Conservation (phyloP, 2,329 filamentous ascomycete genomes). For the Lachnum nothofagi region DNA sequence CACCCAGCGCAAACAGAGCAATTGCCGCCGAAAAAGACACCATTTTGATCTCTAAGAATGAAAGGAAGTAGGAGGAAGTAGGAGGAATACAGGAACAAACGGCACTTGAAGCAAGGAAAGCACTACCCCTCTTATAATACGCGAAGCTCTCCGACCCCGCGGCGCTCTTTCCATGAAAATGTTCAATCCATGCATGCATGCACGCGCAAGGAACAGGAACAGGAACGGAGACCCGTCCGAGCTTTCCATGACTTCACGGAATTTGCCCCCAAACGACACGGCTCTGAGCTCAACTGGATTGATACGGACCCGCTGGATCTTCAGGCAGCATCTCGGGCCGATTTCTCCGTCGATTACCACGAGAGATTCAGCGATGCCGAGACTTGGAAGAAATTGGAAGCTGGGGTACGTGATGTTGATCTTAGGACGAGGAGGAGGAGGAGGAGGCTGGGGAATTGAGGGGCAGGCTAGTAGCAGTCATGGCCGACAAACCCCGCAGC, state of each 20-base stretch:
- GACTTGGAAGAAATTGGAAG: too few species aligned
- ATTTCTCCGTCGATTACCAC: neutral
- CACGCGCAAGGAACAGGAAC: neutral
- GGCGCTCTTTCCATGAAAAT: too few species aligned
- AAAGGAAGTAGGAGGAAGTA: too few species aligned
- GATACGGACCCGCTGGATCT: too few species aligned
- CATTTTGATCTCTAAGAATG: neutral
- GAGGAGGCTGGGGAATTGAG: neutral
- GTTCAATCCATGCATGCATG: too few species aligned
- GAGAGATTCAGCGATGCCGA: neutral
- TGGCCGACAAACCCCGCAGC: constrained; percentile 2
- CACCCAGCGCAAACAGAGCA: constrained; percentile 14
- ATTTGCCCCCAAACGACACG: too few species aligned
- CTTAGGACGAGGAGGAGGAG: neutral
- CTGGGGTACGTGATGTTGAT: neutral
- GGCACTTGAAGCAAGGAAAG: neutral
- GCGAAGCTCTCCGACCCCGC: too few species aligned
- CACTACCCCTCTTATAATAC: neutral
- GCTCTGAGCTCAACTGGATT: too few species aligned
- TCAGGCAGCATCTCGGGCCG: too few species aligned
- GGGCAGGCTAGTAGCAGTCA: neutral
- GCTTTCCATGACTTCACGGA: too few species aligned
- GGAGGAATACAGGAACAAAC: too few species aligned
- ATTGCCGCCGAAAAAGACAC: constrained; percentile 10
- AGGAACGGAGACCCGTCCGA: too few species aligned